Base-by-base conservation (phyloP, 2,329 filamentous ascomycete species). In the Claviceps africana region DNA sequence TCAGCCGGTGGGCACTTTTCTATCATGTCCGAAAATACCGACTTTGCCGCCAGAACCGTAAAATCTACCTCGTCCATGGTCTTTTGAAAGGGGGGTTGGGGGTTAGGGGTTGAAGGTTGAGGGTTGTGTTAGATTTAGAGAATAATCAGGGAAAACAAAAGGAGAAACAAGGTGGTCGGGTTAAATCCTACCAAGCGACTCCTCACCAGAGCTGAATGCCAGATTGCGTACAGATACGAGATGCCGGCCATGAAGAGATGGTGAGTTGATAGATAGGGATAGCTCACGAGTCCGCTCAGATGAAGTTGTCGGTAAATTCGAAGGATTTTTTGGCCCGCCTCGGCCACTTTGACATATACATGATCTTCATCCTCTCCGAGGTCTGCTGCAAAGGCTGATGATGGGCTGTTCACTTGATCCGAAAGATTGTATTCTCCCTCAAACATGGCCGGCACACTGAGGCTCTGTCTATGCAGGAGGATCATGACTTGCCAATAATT, bases 401-500 rank as follows among this genome's bases (percentile, higher is more conserved):
- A 77, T 2, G 79, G 78, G 58, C 78, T 81, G 59, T 82, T 77
- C 33, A 84, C 78, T 59, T 84, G 81, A 54, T 78, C 77, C 4
- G 79, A 77, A 1, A 79, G 79, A 59, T 80, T 77, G 59, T 82
- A 82, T 67, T 96, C 91, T 51, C 82, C 82, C 51, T 90, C 88
- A 53, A 97, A 82, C 62, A 89, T 82, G 42, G 85, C 81, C 1
- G 91, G 91, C 19, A 95, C 87, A 48, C 87, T 85, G 55, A 95
- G 69, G 65, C 89, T 93, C 67, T 95, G 91, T 52, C 91, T 78
- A 65, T 97, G 97, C 21, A 97, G 78, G 84, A 96, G 89, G 58
- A 96, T 94, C 55, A 97, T 83, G 3, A 89, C 88, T 65, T 96
- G 91, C 90, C 91, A 97, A 68, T 97, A 97, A 66, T 97, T 97